phyloP scores from a whole-genome alignment of 139 green algal species.

The Coelastrella sp. region DNA sequence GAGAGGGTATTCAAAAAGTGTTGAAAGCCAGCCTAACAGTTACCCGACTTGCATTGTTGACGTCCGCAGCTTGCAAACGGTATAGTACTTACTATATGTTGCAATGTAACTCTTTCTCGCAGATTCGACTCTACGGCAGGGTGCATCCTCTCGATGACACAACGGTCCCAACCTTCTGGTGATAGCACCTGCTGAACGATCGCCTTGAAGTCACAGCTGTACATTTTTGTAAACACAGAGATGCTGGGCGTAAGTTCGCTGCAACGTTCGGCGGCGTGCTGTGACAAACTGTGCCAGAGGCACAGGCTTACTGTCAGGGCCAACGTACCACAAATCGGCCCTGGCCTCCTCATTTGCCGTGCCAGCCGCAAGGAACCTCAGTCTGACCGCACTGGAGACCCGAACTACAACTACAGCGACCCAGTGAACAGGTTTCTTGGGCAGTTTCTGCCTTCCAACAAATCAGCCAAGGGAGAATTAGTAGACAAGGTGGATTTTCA shows the following conservation, averaged over 20 bases:
- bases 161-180: background rate
- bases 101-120: no score
- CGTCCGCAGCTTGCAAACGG: no score
- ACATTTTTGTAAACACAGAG: background rate
- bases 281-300: no score
- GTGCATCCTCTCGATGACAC: background rate
- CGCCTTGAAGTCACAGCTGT: background rate
- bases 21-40: background rate
- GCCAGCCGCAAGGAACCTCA: background rate
- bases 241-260: no score
- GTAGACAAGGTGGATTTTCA: slow-evolving; percentile 35
- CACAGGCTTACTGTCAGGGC: background rate
- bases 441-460: slow-evolving; percentile 41
- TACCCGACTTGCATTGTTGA: background rate
- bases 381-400: background rate
- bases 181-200: no score
- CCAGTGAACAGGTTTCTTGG: slow-evolving; percentile 46
- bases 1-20: background rate
- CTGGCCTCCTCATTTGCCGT: background rate
- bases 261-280: no score
- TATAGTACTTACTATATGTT: no score
- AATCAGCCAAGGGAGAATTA: slow-evolving; percentile 13
- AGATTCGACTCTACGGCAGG: no score
- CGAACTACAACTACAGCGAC: slow-evolving; percentile 22
- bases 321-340: background rate